Evolutionary conservation across 2,329 filamentous ascomycete genomes (phyloP).

Genomic region (Cladosporium sp.): DNA sequence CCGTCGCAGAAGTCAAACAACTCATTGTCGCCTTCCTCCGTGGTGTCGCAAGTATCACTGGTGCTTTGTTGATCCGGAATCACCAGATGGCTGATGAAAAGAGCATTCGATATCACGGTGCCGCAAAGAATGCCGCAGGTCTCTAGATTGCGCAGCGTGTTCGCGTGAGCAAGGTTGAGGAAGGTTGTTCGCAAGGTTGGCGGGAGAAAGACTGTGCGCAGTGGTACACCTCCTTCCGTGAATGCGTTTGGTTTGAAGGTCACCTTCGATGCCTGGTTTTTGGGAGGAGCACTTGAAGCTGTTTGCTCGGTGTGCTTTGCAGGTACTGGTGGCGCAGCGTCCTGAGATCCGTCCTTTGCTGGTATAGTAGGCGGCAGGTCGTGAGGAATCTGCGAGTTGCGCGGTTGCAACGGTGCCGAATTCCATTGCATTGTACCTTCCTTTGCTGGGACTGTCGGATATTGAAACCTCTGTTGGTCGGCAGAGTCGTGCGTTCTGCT

Average conservation of each 20-base stretch:
- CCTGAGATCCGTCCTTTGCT: slow-evolving; percentile 20
- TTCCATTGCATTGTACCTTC: slow-evolving; percentile 31
- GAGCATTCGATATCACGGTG: slow-evolving; percentile 81
- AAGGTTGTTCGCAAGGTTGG: slow-evolving; percentile 67
- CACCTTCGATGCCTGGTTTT: slow-evolving; percentile 10
- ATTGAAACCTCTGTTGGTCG: slow-evolving; percentile 30
- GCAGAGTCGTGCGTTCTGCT: neutral
- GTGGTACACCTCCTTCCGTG: slow-evolving; percentile 79
- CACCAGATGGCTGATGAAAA: slow-evolving; percentile 83
- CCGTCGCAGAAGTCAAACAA: slow-evolving; percentile 85
- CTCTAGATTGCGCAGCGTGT: slow-evolving; percentile 78
- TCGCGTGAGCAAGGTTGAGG: slow-evolving; percentile 63
- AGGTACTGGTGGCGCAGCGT: slow-evolving; percentile 3
- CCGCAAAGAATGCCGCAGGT: slow-evolving; percentile 94
- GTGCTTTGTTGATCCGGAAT: slow-evolving; percentile 89
- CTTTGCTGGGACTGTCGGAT: slow-evolving; percentile 40
- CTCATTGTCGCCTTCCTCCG: slow-evolving; percentile 63
- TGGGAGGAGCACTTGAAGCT: neutral
- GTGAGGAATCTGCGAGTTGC: neutral
- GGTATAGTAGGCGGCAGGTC: slow-evolving; percentile 20
- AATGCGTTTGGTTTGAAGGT: slow-evolving; percentile 81
- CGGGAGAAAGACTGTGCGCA: slow-evolving; percentile 84
- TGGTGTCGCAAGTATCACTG: slow-evolving; percentile 88
- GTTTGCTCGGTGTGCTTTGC: neutral
- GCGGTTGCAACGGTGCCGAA: slow-evolving; percentile 20